Evolutionary conservation across 768 basidiomycete genomes (phyloP).

Genomic region (Crucibulum laeve): DNA sequence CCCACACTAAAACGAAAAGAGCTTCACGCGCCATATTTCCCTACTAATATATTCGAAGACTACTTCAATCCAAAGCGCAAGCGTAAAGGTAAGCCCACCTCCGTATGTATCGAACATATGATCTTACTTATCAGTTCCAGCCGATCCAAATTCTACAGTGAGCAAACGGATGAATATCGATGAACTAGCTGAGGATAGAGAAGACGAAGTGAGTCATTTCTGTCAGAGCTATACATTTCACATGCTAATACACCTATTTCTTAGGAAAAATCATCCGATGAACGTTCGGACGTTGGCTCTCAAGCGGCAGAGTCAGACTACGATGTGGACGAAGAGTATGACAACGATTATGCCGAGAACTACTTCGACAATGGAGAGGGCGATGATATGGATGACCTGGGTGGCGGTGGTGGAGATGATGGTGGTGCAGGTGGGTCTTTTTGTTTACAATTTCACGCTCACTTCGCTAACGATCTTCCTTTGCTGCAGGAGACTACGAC

Average conservation of each 20-base stretch:
- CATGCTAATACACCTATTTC: not conserved
- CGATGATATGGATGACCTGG: conserved; percentile 76
- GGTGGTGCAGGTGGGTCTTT: conserved; percentile 49
- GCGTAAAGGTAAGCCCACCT: conserved; percentile 39
- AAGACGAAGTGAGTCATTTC: conserved; percentile 40
- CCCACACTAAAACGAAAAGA: conserved; percentile 68
- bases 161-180: conserved; percentile 56
- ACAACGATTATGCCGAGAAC: conserved; percentile 87
- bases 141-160: conserved; percentile 9
- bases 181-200: conserved; percentile 61
- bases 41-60: conserved; percentile 66
- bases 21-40: conserved; percentile 75
- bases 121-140: conserved; percentile 6
- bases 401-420: conserved; percentile 65
- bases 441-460: not conserved
- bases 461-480: not conserved
- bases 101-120: not conserved
- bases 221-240: not conserved
- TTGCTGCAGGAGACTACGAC: not conserved
- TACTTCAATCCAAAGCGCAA: conserved; percentile 77
- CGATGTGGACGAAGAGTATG: conserved; percentile 87
- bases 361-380: conserved; percentile 90
- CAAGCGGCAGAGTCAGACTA: conserved; percentile 69
- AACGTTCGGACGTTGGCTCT: conserved; percentile 64
- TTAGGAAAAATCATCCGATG: conserved; percentile 70